A percentile compares a stretch with the other conserved stretches of the same genome.
These are phyloP conservation scores for Phytopythium chamaehyphon DNA, from an alignment of 352 stramenopile genomes.

Conservation along the genomic window DNA sequence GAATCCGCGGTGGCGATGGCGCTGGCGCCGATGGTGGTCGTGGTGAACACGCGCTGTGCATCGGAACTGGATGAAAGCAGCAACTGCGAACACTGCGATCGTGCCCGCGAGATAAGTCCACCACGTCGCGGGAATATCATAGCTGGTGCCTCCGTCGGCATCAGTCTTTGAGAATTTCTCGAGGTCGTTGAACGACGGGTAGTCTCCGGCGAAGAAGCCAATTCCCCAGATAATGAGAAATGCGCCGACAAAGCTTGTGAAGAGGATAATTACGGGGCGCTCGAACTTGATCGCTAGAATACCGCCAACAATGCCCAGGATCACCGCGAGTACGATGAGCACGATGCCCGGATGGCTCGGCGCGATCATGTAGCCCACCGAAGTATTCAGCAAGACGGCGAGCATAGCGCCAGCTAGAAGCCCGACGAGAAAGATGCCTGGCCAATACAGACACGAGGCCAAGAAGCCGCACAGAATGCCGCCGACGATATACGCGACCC, in stretches of 20 bases:
- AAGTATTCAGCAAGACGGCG: constrained; percentile 28
- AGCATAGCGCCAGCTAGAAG: constrained; percentile 18
- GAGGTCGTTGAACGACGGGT: constrained; percentile 49
- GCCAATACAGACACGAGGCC: constrained; percentile 28
- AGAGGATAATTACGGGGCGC: constrained; percentile 46
- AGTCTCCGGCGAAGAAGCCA: constrained; percentile 53
- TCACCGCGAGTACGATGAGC: constrained; percentile 40
- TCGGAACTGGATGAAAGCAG: constrained; percentile 31
- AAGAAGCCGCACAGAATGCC: constrained; percentile 24
- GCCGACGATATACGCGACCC: constrained; percentile 32
- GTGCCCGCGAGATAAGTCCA: constrained; percentile 47
- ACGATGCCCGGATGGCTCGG: constrained; percentile 29
- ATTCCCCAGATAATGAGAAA: constrained; percentile 38
- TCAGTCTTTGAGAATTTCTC: constrained; percentile 25
- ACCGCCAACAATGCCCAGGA: constrained; percentile 30
- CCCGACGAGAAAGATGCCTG: constrained; percentile 31
- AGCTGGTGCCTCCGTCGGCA: constrained; percentile 19
- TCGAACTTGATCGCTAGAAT: constrained; percentile 46
- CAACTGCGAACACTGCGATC: constrained; percentile 32
- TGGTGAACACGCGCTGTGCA: constrained; percentile 20
- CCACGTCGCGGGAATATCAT: constrained; percentile 38
- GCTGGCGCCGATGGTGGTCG: constrained; percentile 6
- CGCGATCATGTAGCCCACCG: constrained; percentile 21
- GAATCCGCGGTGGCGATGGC: background rate
- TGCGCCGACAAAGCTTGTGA: constrained; percentile 45